Conservation (phyloP, 2,329 filamentous ascomycete genomes). For the Thielaviopsis punctulata region DNA sequence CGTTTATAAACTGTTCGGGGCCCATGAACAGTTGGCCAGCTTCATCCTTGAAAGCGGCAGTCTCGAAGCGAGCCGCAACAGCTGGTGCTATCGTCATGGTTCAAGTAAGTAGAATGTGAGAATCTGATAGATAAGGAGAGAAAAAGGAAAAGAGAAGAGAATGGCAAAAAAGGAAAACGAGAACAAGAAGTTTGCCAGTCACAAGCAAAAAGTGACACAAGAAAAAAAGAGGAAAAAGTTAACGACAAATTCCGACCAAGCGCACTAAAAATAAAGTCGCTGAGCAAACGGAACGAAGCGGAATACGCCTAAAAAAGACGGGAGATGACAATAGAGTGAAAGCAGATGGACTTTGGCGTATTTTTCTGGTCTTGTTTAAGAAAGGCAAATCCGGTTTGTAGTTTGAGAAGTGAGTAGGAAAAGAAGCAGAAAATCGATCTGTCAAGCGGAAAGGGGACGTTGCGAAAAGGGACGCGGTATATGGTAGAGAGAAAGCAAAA, state of each 20-base stretch:
- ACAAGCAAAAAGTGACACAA: neutral
- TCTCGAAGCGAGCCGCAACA: constrained; percentile 52
- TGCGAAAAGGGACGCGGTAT: neutral
- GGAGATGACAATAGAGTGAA: neutral
- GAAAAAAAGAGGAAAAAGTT: neutral
- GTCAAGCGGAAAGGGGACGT: neutral
- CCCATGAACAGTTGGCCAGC: constrained; percentile 66
- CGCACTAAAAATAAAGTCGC: neutral
- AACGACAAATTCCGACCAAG: neutral
- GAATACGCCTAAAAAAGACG: neutral
- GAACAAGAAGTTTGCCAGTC: too few species aligned
- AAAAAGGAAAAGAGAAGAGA: neutral
- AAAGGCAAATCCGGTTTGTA: neutral
- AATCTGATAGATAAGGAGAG: neutral
- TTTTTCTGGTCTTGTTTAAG: neutral
- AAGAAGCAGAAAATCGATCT: neutral
- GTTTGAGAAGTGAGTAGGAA: neutral
- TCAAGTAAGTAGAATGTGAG: neutral
- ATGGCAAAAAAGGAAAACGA: neutral
- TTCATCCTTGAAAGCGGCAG: constrained; percentile 58
- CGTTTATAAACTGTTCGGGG: constrained; percentile 75
- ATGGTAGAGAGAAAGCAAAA: neutral
- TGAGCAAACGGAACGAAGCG: neutral
- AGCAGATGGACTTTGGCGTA: neutral
- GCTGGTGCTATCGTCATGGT: constrained; percentile 9